A percentile compares a stretch with the other conserved stretches of the same genome.
Evolutionary conservation across 768 basidiomycete species (phyloP).

Genomic region (Sarcodon sp.): DNA sequence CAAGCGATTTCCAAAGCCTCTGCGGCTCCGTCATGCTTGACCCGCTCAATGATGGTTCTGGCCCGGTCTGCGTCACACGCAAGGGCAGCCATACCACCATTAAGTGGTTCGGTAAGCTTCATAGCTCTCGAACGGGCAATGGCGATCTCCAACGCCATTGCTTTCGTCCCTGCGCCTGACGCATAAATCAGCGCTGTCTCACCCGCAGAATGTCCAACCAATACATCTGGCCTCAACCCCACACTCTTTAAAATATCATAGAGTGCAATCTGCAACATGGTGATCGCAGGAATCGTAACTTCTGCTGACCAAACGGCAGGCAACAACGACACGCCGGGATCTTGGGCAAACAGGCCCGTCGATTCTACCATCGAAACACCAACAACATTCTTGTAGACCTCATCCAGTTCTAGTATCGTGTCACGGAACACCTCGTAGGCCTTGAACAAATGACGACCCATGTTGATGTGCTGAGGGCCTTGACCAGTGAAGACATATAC

Average conservation of each 20-base stretch:
- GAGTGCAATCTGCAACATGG: constrained; percentile 33
- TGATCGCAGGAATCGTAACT: constrained; percentile 25
- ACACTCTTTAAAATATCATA: constrained; percentile 24
- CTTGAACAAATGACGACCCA: constrained; percentile 24
- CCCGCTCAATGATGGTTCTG: constrained; percentile 12
- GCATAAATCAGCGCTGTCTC: constrained; percentile 31
- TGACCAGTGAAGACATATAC: constrained; percentile 21
- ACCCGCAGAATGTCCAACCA: constrained; percentile 36
- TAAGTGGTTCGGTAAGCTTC: constrained; percentile 16
- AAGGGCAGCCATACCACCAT: constrained; percentile 32
- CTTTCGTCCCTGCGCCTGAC: constrained; percentile 25
- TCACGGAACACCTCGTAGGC: constrained; percentile 23
- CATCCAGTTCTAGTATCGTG: constrained; percentile 26
- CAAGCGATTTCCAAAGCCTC: constrained; percentile 25
- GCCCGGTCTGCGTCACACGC: constrained; percentile 19
- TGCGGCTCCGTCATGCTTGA: constrained; percentile 3
- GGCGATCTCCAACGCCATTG: constrained; percentile 28
- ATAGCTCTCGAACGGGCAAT: constrained; percentile 28
- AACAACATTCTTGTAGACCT: constrained; percentile 14
- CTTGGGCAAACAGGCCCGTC: constrained; percentile 22
- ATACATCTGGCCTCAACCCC: constrained; percentile 22
- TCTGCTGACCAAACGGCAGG: constrained; percentile 19
- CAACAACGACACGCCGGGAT: constrained; percentile 1
- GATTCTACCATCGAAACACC: constrained; percentile 23
- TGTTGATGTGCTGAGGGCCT: constrained; percentile 16